Base-by-base conservation (phyloP, 805 yeast species). In the Saccharomycopsis vini region DNA sequence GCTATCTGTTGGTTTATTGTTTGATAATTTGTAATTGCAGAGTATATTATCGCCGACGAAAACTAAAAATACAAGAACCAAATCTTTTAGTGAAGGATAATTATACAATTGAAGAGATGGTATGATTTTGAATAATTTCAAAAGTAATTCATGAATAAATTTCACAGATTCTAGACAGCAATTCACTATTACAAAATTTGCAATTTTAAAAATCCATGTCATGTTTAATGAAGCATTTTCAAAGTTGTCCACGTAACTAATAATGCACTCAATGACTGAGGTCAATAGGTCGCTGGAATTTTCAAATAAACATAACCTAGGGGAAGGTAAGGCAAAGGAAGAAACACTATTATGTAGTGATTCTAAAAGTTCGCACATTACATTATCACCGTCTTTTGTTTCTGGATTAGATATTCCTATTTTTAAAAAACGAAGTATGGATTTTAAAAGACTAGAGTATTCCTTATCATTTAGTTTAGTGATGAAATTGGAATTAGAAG, bases 401-500 rank as follows among this genome's bases (percentile, higher is more conserved):
- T n/a, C 13, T 19, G 15, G 19, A 7, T 12, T 20, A 29, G 5
- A 6, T 18, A 30, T 10, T 30, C 16, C 22, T 9, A 5, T 15
- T 5, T 26, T 42, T 3, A 42, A 12, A 3, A 29, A 4, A 6
- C 16, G 12, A 18, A 42, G 10, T 6, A 43, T 20, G 5, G 15
- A 38, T 15, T 31, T 30, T n/a, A 39, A 26, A 21, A 45, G 39
- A 5, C 12, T 37, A 5, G 21, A 22, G 24, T 28, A 40, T 6
- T 42, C 50, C 3, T 32, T 39, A 18, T 47, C 44, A 4, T 50
- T 37, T 2, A 58, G 40, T 23, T 51, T 53, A 12, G 51, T 50
- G 26, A 57, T 42, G 37, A 54, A 56, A 3, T 44, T 47, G 16
- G 51, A 50, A 23, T 44, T 40, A 2, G 54, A 40, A 2, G 56